Evolutionary conservation across 768 basidiomycete genomes (phyloP), one percentile per base, ranked within the genome.

Genomic region (Lactifluus volemus): DNA sequence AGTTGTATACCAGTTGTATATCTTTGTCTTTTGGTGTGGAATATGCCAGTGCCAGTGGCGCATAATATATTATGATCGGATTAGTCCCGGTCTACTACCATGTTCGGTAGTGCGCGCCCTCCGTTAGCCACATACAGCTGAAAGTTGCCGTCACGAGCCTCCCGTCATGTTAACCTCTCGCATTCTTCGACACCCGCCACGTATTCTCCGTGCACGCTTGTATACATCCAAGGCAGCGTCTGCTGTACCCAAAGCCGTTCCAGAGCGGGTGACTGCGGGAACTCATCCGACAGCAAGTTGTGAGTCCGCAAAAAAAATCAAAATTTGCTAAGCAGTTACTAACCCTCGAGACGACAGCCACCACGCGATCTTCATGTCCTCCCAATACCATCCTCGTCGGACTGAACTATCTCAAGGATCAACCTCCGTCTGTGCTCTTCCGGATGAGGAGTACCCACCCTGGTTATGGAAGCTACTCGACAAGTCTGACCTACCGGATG

Each of bases 391-490:
- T 89, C 5, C 71, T 97, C n/a, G 76, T 77, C n/a, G 93, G 92
- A 3, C 69, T 89, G 6, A 86, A 88, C 67, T 92, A 90, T 68
- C 77, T 92, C 55, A 96, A 96, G 72, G 85, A 82, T 55, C 88
- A 94, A 68, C 74, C 81, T 0, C 84, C 6, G 83, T 95, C 0
- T 71, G 90, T 25, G 89, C 94, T 1, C 73, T 79, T 11, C 76
- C 88, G 0, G 94, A 97, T 71, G 86, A 89, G 48, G 84, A 85
- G 66, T 96, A 97, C 71, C 94, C 94, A 3, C 71, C 81, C 7
- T 97, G 94, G 94, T 71, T 97, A 44, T 97, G 94, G 94, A 84
- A 79, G 14, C 69, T 92, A 42, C 73, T 90, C 19, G 52, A 63
- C 61, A 80, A 84, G 5, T 81, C 80, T 68, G 78, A 78, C 45